Percentiles rank a stretch among this genome's conserved stretches.
phyloP scores from a whole-genome alignment of 306 rosid species.

The Mimosa bimucronata region DNA sequence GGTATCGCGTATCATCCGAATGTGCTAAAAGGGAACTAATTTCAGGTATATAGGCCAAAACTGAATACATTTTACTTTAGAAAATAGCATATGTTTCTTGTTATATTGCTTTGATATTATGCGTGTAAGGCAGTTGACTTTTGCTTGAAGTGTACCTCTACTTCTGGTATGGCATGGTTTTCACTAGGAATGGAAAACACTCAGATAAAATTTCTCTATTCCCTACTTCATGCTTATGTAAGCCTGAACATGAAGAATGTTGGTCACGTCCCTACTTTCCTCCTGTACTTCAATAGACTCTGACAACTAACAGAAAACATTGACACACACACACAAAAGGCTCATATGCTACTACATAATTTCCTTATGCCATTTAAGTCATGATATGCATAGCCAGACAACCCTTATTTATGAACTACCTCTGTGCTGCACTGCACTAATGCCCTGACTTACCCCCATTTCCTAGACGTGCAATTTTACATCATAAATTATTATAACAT shows the following conservation, averaged over 20 bases:
- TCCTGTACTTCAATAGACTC: too few species aligned
- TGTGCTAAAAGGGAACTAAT: conserved; percentile 78
- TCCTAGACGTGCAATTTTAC: background rate
- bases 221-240: too few species aligned
- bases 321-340: background rate
- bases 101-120: background rate
- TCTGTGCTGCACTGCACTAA: background rate
- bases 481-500: conserved; percentile 18
- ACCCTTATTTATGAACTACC: background rate
- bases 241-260: too few species aligned
- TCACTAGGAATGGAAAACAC: too few species aligned
- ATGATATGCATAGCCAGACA: background rate
- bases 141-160: too few species aligned
- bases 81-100: background rate
- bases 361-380: background rate
- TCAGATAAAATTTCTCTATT: too few species aligned
- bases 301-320: too few species aligned
- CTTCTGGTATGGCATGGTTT: too few species aligned
- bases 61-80: background rate
- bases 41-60: conserved; percentile 56
- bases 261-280: too few species aligned
- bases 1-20: conserved; percentile 73
- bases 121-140: background rate
- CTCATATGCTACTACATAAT: background rate
- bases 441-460: background rate